Base-by-base conservation (phyloP, 108 stramenopile genomes). In the Nitzschia sp. region DNA sequence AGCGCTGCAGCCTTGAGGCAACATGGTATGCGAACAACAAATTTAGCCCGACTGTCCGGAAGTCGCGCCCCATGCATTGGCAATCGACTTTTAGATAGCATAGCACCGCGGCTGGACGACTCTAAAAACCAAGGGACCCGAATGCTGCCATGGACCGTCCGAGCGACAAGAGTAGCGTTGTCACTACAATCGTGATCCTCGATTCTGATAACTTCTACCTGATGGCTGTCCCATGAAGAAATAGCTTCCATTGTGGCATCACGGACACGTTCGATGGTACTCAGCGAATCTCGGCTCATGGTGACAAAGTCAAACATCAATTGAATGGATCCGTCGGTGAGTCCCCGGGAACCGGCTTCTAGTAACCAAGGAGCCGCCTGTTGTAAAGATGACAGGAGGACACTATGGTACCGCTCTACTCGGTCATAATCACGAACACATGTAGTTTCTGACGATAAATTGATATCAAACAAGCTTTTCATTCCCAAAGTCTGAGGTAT, bases 21-120 rank as follows among this genome's bases (percentile, higher is more conserved):
- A 56, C 92, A 87, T 3, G 92, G 92, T 9, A 93, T 66, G 22
- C 72, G 77, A 35, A 93, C 75, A 2, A 87, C 52, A 45, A 86
- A 85, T 56, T 86, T 85, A 0, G 83, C 82, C 13, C 29, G 35
- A 1, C 81, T 76, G 29, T 62, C 63, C 31, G 65, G 46, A 13
- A 54, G 31, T 4, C 63, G 38, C 19, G 57, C 16, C 21, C 35
- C 54, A 41, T 30, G 27, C 19, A 53, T 9, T 3, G 75, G 27
- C 13, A 66, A 60, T 2, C 53, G 38, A 15, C 29, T 27, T 61
- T 82, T 80, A 29, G 81, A 46, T 44, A 63, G 23, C 11, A 73
- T 29, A 41, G 59, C 71, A 6, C 90, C 68, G n/a, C 73, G 41
- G 9, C 80, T 73, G 15, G 61, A 52, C 21, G 55, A 56, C 27